Evolutionary conservation across 1,139 yeast genomes (phyloP).

Genomic region (Debaryomyces robertsiae): DNA sequence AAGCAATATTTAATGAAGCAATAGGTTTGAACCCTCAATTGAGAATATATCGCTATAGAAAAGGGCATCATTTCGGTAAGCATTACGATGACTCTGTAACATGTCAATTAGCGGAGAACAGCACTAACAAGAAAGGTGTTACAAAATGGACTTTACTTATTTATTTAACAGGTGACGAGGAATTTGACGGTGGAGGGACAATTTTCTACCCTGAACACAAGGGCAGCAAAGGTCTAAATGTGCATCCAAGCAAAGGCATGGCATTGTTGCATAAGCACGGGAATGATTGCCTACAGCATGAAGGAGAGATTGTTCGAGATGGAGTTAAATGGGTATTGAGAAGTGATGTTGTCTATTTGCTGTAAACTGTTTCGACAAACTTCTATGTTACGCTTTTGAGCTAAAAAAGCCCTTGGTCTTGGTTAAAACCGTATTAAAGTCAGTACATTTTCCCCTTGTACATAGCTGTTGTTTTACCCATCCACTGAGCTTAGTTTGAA

Average conservation of each 20-base stretch:
- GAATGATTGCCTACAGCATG: slow-evolving; percentile 64
- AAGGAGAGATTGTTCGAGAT: slow-evolving; percentile 52
- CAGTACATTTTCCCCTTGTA: slow-evolving; percentile 3
- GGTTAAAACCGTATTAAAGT: slow-evolving; percentile 18
- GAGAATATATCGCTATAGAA: slow-evolving; percentile 55
- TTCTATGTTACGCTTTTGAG: slow-evolving; percentile 14
- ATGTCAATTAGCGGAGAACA: slow-evolving; percentile 28
- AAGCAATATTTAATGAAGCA: slow-evolving; percentile 37
- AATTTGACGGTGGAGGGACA: slow-evolving; percentile 65
- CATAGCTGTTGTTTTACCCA: slow-evolving; percentile 65
- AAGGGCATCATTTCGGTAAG: slow-evolving; percentile 63
- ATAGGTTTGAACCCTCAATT: slow-evolving; percentile 60
- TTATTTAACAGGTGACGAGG: slow-evolving; percentile 60
- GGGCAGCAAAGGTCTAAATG: slow-evolving; percentile 27
- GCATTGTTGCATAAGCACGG: slow-evolving; percentile 70
- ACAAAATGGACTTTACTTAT: slow-evolving; percentile 65
- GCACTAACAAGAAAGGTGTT: slow-evolving; percentile 29
- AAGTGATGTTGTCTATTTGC: slow-evolving; percentile 54
- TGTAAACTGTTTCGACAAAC: slow-evolving; percentile 3
- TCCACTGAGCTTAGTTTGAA: slow-evolving; percentile 66
- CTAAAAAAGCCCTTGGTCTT: slow-evolving; percentile 31
- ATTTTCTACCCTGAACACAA: slow-evolving; percentile 47
- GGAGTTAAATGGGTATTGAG: slow-evolving; percentile 70
- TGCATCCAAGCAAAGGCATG: slow-evolving; percentile 58
- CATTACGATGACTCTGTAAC: slow-evolving; percentile 65